phyloP scores from a whole-genome alignment of 805 yeast genomes.

The Tetrapisispora nanseiensis region DNA sequence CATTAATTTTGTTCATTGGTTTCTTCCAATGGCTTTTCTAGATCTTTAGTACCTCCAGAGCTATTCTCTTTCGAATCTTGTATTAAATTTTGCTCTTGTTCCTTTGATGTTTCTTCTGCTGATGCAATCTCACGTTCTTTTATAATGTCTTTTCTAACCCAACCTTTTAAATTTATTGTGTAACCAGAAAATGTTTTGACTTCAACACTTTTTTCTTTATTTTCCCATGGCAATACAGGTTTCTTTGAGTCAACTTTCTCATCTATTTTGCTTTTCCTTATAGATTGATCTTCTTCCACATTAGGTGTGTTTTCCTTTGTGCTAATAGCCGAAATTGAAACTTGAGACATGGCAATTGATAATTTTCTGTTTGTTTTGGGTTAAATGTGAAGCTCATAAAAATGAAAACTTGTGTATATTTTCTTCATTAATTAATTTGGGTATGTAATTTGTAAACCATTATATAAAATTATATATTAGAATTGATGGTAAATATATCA shows the following conservation, averaged over 20 bases:
- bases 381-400: neutral
- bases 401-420: too few species aligned
- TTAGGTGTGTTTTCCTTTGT: slow-evolving; percentile 2
- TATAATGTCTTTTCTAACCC: slow-evolving; percentile 19
- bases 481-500: too few species aligned
- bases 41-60: neutral
- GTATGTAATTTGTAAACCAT: neutral
- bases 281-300: neutral
- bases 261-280: neutral
- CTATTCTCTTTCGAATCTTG: neutral
- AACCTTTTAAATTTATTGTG: slow-evolving; percentile 18
- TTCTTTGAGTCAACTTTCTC: neutral
- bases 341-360: neutral
- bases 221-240: slow-evolving; percentile 22
- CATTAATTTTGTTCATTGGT: neutral
- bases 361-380: neutral
- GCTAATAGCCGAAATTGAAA: neutral
- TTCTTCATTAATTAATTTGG: too few species aligned
- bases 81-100: slow-evolving; percentile 1
- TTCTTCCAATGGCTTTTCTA: neutral
- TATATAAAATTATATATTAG: too few species aligned
- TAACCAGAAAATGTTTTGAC: slow-evolving; percentile 25
- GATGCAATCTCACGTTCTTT: slow-evolving; percentile 1
- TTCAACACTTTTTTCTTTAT: slow-evolving; percentile 9
- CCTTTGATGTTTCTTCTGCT: slow-evolving; percentile 2